Conservation (phyloP, 169 alveolate species). For the Plasmodium berghei region DNA sequence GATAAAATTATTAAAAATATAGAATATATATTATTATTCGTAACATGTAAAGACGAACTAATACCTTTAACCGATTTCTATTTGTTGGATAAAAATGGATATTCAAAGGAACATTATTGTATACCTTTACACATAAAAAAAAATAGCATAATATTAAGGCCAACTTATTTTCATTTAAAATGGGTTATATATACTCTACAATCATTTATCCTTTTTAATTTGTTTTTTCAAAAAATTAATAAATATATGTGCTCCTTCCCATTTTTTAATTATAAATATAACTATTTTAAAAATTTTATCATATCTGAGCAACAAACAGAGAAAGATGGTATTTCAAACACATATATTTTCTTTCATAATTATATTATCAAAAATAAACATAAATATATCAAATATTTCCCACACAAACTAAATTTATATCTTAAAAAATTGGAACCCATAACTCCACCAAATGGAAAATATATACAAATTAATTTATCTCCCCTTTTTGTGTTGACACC, state of each 20-base stretch:
- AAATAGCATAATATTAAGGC: slow-evolving; percentile 47
- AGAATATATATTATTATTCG: slow-evolving; percentile 56
- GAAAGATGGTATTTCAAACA: slow-evolving; percentile 8
- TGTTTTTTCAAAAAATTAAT: slow-evolving; percentile 61
- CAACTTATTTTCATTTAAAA: slow-evolving; percentile 42
- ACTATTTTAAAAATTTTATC: slow-evolving; percentile 11
- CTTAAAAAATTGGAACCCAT: slow-evolving; percentile 22
- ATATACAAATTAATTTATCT: slow-evolving; percentile 25
- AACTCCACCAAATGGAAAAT: slow-evolving; percentile 5
- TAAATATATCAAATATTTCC: slow-evolving; percentile 50
- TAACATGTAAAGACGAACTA: slow-evolving; percentile 66
- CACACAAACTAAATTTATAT: slow-evolving; percentile 25
- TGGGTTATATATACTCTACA: slow-evolving; percentile 74
- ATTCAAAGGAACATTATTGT: slow-evolving; percentile 51
- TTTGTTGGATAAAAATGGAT: slow-evolving; percentile 53
- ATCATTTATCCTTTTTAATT: slow-evolving; percentile 51
- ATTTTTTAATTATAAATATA: slow-evolving; percentile 73
- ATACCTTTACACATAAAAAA: slow-evolving; percentile 72
- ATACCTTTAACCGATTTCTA: slow-evolving; percentile 66
- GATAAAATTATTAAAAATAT: slow-evolving; percentile 59
- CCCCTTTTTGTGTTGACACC: slow-evolving; percentile 62
- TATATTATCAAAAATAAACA: slow-evolving; percentile 51
- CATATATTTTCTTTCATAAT: slow-evolving; percentile 61
- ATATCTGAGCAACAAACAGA: slow-evolving; percentile 2
- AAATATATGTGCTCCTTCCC: slow-evolving; percentile 75